Base-by-base conservation (phyloP, 371 early-diverging fungal species). In the Lichtheimia hyalospora region DNA sequence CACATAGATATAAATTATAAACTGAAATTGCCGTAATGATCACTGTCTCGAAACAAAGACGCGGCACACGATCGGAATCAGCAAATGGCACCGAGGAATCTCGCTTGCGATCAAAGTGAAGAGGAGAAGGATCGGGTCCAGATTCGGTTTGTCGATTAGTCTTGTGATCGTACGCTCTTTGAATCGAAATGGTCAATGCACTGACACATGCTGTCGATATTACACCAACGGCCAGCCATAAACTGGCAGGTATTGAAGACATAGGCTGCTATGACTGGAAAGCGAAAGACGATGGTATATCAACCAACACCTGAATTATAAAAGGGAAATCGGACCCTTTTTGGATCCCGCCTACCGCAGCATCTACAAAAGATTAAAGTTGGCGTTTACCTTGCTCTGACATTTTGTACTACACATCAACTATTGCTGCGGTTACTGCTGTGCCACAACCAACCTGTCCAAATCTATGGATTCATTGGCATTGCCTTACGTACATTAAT, bases 81-180 rank as follows among this genome's bases (percentile, higher is more conserved):
- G 66, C 28, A 24, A 57, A 69, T 20, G 69, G 69, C 23, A 62
- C 61, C 8, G 49, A 25, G 14, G 58, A 57, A 54, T 69, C 69
- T 4, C 69, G 66, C 16, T 52, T 21, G 15, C 46, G 15, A 52
- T 69, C 66, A 18, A 53, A 34, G 12, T 60, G 40, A 7, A 60
- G 44, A 40, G 25, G 34, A 13, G 57, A 52, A 43, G 23, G 41
- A 23, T 52, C 60, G 24, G 58, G 49, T 2, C 50, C 62, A 13
- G 46, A 14, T 43, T 54, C 54, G 12, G 50, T 27, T 23, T 50
- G 28, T 24, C 39, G 64, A 6, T 21, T 49, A 2, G 60, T 48
- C 43, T 53, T 60, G 20, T 59, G 58, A 15, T 55, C 40, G 27
- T 59, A 59, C 7, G 34, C 53, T 10, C 66, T 52, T 44, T 69